Evolutionary conservation across 768 basidiomycete species (phyloP).

Genomic region (Rhodotorula kratochvilovae): DNA sequence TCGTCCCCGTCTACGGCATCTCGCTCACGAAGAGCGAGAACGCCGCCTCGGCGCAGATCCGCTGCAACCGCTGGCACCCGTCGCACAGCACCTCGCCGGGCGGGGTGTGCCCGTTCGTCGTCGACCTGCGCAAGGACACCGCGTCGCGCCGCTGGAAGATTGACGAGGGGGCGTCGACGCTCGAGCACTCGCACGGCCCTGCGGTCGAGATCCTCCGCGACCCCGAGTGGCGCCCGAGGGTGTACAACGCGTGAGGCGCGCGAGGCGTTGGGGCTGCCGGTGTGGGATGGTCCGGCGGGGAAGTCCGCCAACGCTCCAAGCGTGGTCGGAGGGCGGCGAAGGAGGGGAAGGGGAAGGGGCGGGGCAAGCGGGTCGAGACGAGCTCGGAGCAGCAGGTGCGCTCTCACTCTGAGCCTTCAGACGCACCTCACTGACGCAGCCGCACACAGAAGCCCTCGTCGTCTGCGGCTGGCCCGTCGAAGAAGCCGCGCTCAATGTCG

Average conservation of each 20-base stretch:
- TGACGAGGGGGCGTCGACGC: background rate
- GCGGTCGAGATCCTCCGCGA: background rate
- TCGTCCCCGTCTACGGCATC: slow-evolving; percentile 5
- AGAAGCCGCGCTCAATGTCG: too few species aligned
- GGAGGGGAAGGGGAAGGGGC: too few species aligned
- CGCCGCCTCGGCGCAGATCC: rapidly evolving
- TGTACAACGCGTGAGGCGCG: background rate
- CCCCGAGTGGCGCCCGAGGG: background rate
- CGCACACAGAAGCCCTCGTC: too few species aligned
- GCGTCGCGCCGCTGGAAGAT: background rate
- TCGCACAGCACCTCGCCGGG: background rate
- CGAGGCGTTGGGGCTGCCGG: background rate
- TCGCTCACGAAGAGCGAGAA: background rate
- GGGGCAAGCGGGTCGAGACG: background rate
- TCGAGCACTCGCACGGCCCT: background rate
- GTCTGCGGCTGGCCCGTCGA: too few species aligned
- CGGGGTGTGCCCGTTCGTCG: background rate
- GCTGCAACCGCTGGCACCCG: background rate
- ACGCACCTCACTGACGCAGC: too few species aligned
- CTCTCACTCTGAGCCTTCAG: too few species aligned
- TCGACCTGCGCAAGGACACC: background rate
- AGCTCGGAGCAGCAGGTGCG: too few species aligned
- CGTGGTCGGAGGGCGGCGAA: too few species aligned
- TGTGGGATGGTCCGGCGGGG: too few species aligned
- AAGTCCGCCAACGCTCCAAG: too few species aligned